Evolutionary conservation across 371 early-diverging fungal species (phyloP).

Genomic region (Syncephalastrum sp.): DNA sequence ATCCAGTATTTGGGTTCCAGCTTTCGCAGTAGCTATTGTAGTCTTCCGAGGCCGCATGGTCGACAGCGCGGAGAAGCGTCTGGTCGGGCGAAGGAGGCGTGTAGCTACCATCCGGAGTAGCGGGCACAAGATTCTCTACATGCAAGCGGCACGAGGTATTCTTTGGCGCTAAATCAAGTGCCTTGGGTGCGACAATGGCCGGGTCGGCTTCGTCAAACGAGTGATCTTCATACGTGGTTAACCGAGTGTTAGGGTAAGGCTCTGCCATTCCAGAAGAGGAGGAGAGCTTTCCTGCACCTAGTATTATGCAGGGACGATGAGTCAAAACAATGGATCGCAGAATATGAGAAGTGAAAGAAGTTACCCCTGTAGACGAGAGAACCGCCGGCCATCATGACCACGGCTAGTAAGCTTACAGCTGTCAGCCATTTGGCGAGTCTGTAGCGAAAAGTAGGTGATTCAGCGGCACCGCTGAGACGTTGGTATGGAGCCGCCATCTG

Average conservation of each 20-base stretch:
- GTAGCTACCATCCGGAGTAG: constrained; percentile 35
- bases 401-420: constrained; percentile 31
- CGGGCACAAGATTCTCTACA: constrained; percentile 22
- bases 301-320: too few species aligned
- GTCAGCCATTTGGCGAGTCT: constrained; percentile 37
- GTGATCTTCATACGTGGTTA: too few species aligned
- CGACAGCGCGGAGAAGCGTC: constrained; percentile 30
- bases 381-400: constrained; percentile 31
- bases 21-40: constrained; percentile 36
- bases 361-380: constrained; percentile 25
- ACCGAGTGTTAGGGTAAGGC: too few species aligned
- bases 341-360: neutral
- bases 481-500: constrained; percentile 18
- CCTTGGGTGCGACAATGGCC: neutral
- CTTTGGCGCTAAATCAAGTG: neutral
- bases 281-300: too few species aligned
- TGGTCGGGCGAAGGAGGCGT: constrained; percentile 44
- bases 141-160: constrained; percentile 12
- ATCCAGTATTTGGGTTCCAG: constrained; percentile 24
- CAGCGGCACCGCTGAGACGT: constrained; percentile 14
- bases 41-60: constrained; percentile 27
- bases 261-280: too few species aligned
- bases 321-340: too few species aligned
- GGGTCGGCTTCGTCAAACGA: too few species aligned
- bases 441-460: constrained; percentile 23